Conservation (phyloP, 2,329 filamentous ascomycete species). For the Beauveria australis region DNA sequence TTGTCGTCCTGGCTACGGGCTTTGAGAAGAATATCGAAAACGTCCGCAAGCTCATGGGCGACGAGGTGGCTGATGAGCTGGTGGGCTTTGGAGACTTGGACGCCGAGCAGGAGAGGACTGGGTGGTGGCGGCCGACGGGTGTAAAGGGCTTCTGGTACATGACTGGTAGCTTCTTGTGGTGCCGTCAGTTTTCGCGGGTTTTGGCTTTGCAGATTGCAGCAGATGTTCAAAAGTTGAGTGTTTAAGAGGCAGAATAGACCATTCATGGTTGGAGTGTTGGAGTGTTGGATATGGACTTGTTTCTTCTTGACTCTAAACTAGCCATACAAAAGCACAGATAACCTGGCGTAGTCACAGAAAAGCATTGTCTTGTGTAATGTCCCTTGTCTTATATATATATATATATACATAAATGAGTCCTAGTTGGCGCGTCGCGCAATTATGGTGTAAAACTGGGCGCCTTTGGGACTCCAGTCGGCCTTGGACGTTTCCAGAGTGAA, state of each 20-base stretch:
- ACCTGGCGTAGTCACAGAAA: too few species aligned
- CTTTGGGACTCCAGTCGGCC: conserved; percentile 9
- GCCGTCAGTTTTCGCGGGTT: conserved; percentile 27
- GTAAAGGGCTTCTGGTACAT: conserved; percentile 31
- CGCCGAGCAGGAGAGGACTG: conserved; percentile 21
- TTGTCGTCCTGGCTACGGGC: conserved; percentile 35
- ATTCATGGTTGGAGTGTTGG: too few species aligned
- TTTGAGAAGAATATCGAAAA: conserved; percentile 31
- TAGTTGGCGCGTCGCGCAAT: neutral
- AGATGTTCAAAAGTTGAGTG: neutral
- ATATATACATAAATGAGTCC: too few species aligned
- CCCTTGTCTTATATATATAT: too few species aligned
- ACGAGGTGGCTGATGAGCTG: conserved; percentile 26
- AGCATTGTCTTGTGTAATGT: neutral
- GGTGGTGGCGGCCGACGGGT: conserved; percentile 26
- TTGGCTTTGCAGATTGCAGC: conserved; percentile 30
- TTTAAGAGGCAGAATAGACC: too few species aligned
- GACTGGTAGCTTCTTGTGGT: conserved; percentile 27
- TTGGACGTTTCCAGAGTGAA: conserved; percentile 13
- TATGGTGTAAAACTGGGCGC: conserved; percentile 8
- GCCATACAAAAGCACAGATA: too few species aligned
- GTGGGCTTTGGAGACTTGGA: conserved; percentile 30
- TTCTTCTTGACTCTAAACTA: too few species aligned
- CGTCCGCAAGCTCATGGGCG: conserved; percentile 27
- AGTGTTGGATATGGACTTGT: too few species aligned